phyloP scores from a whole-genome alignment of 108 stramenopile species.

The Cyclostephanos tholiformis region DNA sequence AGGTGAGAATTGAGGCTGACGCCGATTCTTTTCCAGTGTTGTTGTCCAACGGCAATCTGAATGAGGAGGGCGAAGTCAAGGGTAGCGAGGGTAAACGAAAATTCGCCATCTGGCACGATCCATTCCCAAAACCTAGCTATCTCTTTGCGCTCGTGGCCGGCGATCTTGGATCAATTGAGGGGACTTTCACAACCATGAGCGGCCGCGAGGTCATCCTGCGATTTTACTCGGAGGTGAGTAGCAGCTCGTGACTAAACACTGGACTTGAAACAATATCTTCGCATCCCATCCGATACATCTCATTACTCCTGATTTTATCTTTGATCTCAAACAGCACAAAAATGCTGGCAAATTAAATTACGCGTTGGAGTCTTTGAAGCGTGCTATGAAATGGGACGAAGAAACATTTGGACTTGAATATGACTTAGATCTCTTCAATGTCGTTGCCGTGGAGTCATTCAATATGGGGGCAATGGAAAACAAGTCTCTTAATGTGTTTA shows the following conservation, averaged over 20 bases:
- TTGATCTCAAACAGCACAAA: conserved; percentile 27
- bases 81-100: conserved; percentile 37
- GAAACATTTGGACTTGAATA: conserved; percentile 73
- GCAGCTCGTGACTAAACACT: neutral
- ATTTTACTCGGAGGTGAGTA: conserved; percentile 55
- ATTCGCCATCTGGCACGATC: conserved; percentile 72
- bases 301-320: neutral
- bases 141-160: conserved; percentile 81
- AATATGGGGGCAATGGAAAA: conserved; percentile 91
- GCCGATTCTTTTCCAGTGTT: conserved; percentile 55
- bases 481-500: conserved; percentile 67
- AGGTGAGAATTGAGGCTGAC: conserved; percentile 53
- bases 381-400: conserved; percentile 81
- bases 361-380: conserved; percentile 66
- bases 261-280: neutral
- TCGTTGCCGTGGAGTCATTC: conserved; percentile 64
- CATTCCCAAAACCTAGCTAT: conserved; percentile 76
- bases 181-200: conserved; percentile 55
- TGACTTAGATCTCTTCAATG: conserved; percentile 76
- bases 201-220: conserved; percentile 64
- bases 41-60: conserved; percentile 71
- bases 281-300: neutral
- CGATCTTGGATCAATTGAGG: conserved; percentile 57
- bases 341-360: conserved; percentile 72
- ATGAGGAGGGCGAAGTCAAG: conserved; percentile 33